Conservation (phyloP, 1,284 basidiomycete genomes). For the Ceratobasidium papillatum region DNA sequence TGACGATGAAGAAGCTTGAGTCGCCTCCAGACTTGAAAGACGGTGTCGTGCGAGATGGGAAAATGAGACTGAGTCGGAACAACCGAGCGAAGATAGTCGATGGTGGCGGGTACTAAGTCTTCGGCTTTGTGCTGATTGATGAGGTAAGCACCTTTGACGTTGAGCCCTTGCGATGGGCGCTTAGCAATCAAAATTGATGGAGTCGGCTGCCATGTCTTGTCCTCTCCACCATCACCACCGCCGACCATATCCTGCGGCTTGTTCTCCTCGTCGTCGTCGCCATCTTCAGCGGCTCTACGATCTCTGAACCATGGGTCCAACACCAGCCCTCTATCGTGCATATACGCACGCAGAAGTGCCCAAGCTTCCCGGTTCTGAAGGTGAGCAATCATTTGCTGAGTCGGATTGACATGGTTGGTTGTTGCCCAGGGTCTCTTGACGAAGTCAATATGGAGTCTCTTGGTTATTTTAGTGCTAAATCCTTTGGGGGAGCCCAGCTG, state of each 20-base stretch:
- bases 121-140: background rate
- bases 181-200: background rate
- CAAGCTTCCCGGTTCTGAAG: background rate
- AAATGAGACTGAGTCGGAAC: background rate
- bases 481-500: constrained; percentile 33
- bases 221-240: background rate
- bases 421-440: constrained; percentile 35
- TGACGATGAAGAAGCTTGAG: background rate
- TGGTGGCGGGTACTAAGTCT: background rate
- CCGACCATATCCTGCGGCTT: background rate
- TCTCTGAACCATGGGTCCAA: background rate
- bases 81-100: background rate
- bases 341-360: background rate
- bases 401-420: constrained; percentile 25
- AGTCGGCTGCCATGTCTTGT: background rate
- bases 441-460: constrained; percentile 40
- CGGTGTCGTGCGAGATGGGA: background rate
- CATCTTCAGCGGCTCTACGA: background rate
- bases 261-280: background rate
- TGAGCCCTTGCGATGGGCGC: background rate
- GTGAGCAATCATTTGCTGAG: too few relatives aligned
- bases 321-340: background rate
- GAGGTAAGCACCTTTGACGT: background rate
- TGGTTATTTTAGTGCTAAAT: constrained; percentile 38
- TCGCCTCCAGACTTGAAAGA: constrained; percentile 10